Evolutionary conservation across 768 basidiomycete species (phyloP).

Genomic region (Boletus eberwhitei): DNA sequence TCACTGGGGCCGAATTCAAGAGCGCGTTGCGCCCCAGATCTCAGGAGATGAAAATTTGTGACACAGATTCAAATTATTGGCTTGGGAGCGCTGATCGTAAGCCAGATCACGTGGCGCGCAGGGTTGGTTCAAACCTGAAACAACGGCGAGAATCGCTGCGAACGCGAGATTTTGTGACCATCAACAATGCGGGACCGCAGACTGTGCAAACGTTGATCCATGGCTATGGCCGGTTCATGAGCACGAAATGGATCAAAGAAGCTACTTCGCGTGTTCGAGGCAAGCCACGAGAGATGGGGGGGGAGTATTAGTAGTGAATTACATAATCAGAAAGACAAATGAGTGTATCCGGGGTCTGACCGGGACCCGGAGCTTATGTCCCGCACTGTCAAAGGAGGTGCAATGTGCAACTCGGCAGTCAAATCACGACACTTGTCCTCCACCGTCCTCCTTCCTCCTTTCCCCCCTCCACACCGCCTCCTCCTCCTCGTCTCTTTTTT

Average conservation of each 20-base stretch:
- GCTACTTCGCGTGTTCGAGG: slow-evolving; percentile 8
- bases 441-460: not conserved
- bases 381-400: slow-evolving; percentile 13
- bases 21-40: too few relatives aligned
- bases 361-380: slow-evolving; percentile 16
- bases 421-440: slow-evolving; percentile 1
- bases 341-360: slow-evolving; percentile 15
- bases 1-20: too few relatives aligned
- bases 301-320: not conserved
- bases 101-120: not conserved
- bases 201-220: slow-evolving; percentile 15
- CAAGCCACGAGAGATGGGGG: not conserved
- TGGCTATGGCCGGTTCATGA: slow-evolving; percentile 3
- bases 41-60: not conserved
- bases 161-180: not conserved
- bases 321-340: slow-evolving; percentile 13
- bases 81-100: not conserved
- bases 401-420: slow-evolving; percentile 19
- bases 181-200: slow-evolving; percentile 7
- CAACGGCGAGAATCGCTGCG: not conserved
- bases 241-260: slow-evolving; percentile 9
- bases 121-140: not conserved
- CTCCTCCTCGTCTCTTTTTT: not conserved
- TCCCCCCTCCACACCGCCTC: not conserved
- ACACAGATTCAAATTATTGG: not conserved